These are phyloP conservation scores for Dictyostelium capitatum DNA, from an alignment of 78 protist species.

Conservation along the genomic window DNA sequence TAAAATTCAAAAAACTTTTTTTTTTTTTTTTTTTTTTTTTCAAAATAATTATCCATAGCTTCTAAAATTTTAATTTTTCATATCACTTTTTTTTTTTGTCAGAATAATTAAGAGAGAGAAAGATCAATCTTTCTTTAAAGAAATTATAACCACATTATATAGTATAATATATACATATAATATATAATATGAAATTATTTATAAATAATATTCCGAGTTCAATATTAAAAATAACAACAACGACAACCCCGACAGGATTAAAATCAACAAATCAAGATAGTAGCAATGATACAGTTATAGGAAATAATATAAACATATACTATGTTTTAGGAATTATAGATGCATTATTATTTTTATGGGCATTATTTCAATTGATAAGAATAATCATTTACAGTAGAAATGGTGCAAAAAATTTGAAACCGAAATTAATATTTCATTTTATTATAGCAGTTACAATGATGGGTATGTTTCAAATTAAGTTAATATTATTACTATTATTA, in stretches of 20 bases:
- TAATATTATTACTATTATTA: background rate
- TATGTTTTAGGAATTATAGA: constrained; percentile 67
- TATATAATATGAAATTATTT: background rate
- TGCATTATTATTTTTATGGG: constrained; percentile 29
- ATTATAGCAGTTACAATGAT: constrained; percentile 72
- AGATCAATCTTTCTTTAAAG: background rate
- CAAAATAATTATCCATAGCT: too few relatives aligned
- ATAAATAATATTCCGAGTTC: background rate
- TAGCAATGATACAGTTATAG: background rate
- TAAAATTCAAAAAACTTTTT: too few relatives aligned
- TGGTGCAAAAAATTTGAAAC: constrained; percentile 48
- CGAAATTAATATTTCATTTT: constrained; percentile 64
- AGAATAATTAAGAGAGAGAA: background rate
- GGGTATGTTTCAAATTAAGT: constrained; percentile 14
- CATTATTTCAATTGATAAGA: constrained; percentile 51
- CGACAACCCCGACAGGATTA: too few relatives aligned
- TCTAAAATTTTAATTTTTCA: too few relatives aligned
- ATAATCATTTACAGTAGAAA: constrained; percentile 16
- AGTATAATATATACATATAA: background rate
- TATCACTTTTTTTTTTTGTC: too few relatives aligned
- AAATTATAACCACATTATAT: background rate
- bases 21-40: too few relatives aligned
- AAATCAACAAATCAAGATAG: background rate
- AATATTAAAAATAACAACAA: too few relatives aligned
- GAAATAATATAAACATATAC: constrained; percentile 26